Percentiles rank a stretch among this genome's conserved stretches.
Conservation (phyloP, 495 filamentous ascomycete genomes). For the Xylaria sp. region DNA sequence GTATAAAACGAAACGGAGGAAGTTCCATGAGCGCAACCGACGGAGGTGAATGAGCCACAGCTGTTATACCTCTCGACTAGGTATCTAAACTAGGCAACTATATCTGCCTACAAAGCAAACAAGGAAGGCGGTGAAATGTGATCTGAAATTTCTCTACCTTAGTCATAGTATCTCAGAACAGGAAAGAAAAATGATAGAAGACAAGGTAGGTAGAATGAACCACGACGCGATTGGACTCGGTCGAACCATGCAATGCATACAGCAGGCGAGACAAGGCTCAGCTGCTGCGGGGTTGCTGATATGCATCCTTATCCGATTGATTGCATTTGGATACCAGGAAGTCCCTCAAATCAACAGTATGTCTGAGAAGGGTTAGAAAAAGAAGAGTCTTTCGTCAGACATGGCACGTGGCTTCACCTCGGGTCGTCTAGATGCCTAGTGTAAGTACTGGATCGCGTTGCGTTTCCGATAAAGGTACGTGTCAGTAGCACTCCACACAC, state of each 20-base stretch:
- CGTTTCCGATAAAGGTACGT: not conserved
- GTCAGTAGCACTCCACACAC: not conserved
- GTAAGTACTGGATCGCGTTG: not conserved
- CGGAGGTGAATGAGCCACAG: not conserved
- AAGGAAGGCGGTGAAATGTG: not conserved
- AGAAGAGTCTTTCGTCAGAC: not conserved
- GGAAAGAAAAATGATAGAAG: not conserved
- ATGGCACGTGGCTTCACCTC: not conserved
- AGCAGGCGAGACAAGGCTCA: not conserved
- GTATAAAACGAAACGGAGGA: not conserved
- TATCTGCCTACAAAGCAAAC: not conserved
- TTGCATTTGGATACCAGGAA: not conserved
- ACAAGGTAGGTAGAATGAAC: not conserved
- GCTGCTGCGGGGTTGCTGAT: constrained; percentile 21
- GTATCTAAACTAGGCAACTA: not conserved
- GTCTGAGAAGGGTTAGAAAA: not conserved
- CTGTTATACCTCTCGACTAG: not conserved
- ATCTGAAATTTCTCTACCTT: not conserved
- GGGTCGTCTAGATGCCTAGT: too few species aligned
- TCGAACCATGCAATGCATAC: not conserved
- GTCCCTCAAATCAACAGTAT: not conserved
- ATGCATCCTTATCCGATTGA: not conserved
- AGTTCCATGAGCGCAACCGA: not conserved
- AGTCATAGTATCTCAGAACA: not conserved
- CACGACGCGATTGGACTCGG: not conserved